These are phyloP conservation scores for Nannochloris sp. DNA, from an alignment of 139 green algal species.

Conservation along the genomic window DNA sequence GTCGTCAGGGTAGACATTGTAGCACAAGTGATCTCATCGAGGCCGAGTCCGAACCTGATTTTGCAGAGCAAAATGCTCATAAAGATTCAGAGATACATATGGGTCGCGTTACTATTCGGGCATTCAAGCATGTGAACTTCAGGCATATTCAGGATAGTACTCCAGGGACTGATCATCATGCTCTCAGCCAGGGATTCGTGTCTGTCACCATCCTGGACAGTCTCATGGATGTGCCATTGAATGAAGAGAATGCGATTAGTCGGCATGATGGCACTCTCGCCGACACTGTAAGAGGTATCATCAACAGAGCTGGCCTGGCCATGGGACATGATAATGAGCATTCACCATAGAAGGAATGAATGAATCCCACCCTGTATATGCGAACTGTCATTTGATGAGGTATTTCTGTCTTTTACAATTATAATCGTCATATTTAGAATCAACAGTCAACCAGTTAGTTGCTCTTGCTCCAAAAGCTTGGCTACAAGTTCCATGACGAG, in stretches of 20 bases:
- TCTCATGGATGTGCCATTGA: conserved; percentile 11
- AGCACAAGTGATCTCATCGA: conserved; percentile 38
- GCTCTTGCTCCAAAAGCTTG: no score
- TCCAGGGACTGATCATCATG: conserved; percentile 48
- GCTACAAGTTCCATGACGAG: no score
- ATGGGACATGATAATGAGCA: no score
- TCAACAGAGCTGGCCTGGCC: not conserved
- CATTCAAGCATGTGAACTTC: conserved; percentile 18
- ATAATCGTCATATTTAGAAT: no score
- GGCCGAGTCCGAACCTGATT: conserved; percentile 18
- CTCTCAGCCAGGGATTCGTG: conserved; percentile 49
- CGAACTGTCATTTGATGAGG: no score
- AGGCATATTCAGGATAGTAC: conserved; percentile 25
- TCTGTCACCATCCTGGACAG: conserved; percentile 48
- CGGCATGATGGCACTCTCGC: not conserved
- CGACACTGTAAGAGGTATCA: not conserved
- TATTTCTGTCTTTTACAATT: no score
- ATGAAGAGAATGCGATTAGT: not conserved
- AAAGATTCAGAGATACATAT: conserved; percentile 4
- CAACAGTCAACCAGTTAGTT: no score
- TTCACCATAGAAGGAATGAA: no score
- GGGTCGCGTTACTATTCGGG: conserved; percentile 14
- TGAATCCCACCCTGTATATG: no score
- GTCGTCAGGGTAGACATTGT: conserved; percentile 34
- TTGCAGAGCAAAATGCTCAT: conserved; percentile 2